Conservation (phyloP, 2,329 filamentous ascomycete genomes). For the Xylaria sp. region DNA sequence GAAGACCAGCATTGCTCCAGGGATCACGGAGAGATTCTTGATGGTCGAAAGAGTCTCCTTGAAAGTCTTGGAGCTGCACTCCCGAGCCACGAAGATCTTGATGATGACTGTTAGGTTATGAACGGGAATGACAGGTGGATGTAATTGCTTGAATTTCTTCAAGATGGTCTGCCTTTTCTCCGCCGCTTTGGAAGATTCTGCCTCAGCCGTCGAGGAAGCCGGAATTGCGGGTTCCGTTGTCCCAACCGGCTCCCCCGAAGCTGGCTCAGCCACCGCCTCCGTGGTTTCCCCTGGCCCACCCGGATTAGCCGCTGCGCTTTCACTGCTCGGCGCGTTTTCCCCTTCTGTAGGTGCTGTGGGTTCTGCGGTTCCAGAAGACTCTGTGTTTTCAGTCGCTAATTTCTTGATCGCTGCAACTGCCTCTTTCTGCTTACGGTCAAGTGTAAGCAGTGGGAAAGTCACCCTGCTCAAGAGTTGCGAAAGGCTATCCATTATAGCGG, state of each 20-base stretch:
- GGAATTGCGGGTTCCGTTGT: conserved; percentile 31
- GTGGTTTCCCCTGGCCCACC: conserved; percentile 20
- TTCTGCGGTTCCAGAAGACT: conserved; percentile 22
- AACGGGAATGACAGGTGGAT: conserved; percentile 83
- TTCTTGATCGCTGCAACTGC: conserved; percentile 43
- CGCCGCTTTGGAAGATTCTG: conserved; percentile 41
- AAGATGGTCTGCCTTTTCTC: conserved; percentile 46
- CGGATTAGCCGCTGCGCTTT: conserved; percentile 18
- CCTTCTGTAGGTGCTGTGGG: conserved; percentile 11
- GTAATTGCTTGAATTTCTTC: conserved; percentile 62
- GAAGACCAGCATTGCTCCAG: conserved; percentile 85
- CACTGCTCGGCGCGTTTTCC: conserved; percentile 10
- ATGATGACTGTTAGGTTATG: conserved; percentile 92
- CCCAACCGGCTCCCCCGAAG: conserved; percentile 19
- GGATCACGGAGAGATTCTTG: conserved; percentile 93
- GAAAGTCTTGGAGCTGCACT: conserved; percentile 98
- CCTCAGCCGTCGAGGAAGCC: conserved; percentile 34
- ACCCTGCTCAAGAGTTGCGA: conserved; percentile 86
- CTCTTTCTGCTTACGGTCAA: conserved; percentile 68
- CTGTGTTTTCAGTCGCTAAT: conserved; percentile 36
- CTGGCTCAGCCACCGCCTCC: conserved; percentile 27
- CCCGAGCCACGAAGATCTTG: conserved; percentile 91
- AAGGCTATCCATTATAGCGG: conserved; percentile 92
- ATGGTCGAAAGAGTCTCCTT: conserved; percentile 98
- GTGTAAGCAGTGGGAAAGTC: conserved; percentile 79